phyloP scores from a whole-genome alignment of 2,329 filamentous ascomycete species.

The Trichothecium roseum region DNA sequence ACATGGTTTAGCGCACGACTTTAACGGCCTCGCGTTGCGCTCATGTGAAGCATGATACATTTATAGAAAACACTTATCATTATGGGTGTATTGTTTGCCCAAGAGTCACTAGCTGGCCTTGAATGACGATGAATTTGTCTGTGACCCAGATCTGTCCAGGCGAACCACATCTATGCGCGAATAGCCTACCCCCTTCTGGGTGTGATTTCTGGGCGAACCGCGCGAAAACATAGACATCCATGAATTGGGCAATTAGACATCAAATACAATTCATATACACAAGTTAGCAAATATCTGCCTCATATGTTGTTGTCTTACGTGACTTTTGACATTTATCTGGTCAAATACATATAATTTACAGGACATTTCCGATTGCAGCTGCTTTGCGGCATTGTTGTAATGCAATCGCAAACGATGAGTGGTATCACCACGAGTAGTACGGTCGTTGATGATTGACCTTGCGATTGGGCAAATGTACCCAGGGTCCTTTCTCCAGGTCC shows the following conservation, averaged over 20 bases:
- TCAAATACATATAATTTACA: background rate
- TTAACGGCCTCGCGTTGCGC: no score
- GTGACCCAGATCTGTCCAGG: background rate
- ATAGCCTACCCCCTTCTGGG: no score
- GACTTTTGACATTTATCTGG: background rate
- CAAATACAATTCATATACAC: background rate
- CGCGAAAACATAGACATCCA: no score
- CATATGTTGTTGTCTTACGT: background rate
- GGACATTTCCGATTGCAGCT: no score
- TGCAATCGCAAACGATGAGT: background rate
- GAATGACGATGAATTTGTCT: background rate
- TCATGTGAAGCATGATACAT: no score
- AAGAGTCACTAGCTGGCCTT: no score
- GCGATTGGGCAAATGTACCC: conserved; percentile 81
- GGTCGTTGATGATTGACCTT: conserved; percentile 76
- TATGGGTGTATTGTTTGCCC: no score
- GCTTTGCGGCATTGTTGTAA: no score
- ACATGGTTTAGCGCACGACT: conserved; percentile 17
- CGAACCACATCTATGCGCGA: no score
- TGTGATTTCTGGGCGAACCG: no score
- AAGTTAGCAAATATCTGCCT: background rate
- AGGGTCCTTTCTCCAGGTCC: conserved; percentile 64
- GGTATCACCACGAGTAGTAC: conserved; percentile 79
- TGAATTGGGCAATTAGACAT: no score
- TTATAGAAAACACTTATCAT: no score